Evolutionary conservation across 805 yeast genomes (phyloP), one percentile per base, ranked within the genome.

Genomic region (Maudiozyma serrabonitensis): DNA sequence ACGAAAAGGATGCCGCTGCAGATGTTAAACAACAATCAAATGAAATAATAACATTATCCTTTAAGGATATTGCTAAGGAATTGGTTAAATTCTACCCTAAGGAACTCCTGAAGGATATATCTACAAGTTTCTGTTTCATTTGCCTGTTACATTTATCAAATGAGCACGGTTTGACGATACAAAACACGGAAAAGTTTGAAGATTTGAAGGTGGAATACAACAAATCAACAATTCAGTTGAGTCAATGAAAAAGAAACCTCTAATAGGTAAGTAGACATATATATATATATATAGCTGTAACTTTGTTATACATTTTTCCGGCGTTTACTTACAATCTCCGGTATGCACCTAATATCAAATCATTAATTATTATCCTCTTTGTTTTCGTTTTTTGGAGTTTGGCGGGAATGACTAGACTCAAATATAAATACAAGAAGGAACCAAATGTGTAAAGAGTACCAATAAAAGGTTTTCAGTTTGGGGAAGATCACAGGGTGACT

Each of bases 71-170:
- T 35, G 78, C 82, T 4, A 65, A 65, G 2, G 75, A 74, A 26
- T 72, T 83, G 23, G 71, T 70, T 18, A 64, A 67, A 8, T 70
- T 72, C 61, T 88, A 89, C 61, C 71, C 78, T 0, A 66, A 70
- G 8, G 80, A 78, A 45, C 76, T 80, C 44, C 69, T 73, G 55
- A 75, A 74, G 46, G 95, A 88, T 47, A 66, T 89, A 7, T 84
- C 95, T 1, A 87, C 95, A 1, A 83, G 95, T 66, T 85, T 85
- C 64, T 85, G 87, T 59, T 88, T 88, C 58, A 86, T 88, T 50
- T 85, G 95, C 57, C 67, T 87, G 58, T 68, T 88, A 35, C 96
- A 88, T 67, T 70, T 88, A 55, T 95, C 95, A 13, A 88, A 89
- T 61, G 96, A 88, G 63, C 82, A 85, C 59, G 91, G 90, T 1